Percentiles rank a stretch among this genome's conserved stretches.
Evolutionary conservation across 768 basidiomycete genomes (phyloP).

Genomic region (Jaapia argillacea): DNA sequence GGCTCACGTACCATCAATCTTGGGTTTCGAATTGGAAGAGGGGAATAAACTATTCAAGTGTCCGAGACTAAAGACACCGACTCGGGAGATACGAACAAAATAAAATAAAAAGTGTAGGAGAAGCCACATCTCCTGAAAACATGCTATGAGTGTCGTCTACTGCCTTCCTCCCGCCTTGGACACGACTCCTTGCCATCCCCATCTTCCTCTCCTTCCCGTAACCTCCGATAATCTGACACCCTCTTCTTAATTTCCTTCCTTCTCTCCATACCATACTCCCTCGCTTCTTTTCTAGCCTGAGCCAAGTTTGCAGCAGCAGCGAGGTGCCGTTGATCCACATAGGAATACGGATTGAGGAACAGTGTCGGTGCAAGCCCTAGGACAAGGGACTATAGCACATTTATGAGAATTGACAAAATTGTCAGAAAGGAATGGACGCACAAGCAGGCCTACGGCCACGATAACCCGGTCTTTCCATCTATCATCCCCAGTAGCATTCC

Average conservation of each 20-base stretch:
- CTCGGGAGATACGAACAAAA: too few relatives aligned
- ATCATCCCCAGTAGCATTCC: conserved; percentile 27
- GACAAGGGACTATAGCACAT: conserved; percentile 26
- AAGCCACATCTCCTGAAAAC: too few relatives aligned
- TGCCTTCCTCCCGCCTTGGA: too few relatives aligned
- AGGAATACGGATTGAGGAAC: conserved; percentile 21
- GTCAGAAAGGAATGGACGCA: conserved; percentile 17
- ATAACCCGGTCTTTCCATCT: conserved; percentile 42
- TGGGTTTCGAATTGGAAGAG: too few relatives aligned
- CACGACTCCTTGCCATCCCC: too few relatives aligned
- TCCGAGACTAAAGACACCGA: too few relatives aligned
- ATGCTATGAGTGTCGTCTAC: too few relatives aligned
- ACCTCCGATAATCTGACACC: conserved; percentile 28
- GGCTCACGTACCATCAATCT: too few relatives aligned
- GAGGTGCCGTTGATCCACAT: conserved; percentile 34
- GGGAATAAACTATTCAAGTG: too few relatives aligned
- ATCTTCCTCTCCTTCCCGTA: too few relatives aligned
- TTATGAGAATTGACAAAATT: neutral
- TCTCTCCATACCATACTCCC: conserved; percentile 42
- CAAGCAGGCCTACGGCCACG: conserved; percentile 36
- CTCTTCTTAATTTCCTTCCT: conserved; percentile 39
- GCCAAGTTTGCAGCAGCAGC: conserved; percentile 48
- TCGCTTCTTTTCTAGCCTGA: conserved; percentile 47
- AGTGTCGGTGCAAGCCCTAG: conserved; percentile 35
- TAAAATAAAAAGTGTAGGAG: too few relatives aligned